These are phyloP conservation scores for Aspergillus ochraceoroseus DNA, from an alignment of 2,329 filamentous ascomycete species.

Conservation along the genomic window DNA sequence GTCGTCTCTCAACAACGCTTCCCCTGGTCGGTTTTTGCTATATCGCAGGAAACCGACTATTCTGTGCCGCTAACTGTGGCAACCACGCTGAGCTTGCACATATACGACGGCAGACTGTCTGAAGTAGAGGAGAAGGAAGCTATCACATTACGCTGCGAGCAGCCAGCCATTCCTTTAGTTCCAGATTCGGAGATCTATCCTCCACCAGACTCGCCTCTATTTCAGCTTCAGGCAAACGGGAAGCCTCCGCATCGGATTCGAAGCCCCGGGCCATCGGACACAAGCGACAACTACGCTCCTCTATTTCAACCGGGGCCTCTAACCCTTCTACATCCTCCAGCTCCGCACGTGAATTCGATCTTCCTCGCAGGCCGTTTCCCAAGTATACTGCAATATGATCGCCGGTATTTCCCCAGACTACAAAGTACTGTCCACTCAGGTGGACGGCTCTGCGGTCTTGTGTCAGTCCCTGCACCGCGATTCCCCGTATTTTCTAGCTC, in stretches of 20 bases:
- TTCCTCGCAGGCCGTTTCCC: slow-evolving; percentile 86
- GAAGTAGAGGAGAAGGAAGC: slow-evolving; percentile 34
- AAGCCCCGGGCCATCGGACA: slow-evolving; percentile 32
- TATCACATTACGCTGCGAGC: slow-evolving; percentile 35
- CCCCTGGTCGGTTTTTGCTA: slow-evolving; percentile 74
- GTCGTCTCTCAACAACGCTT: slow-evolving; percentile 66
- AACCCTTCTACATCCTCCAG: slow-evolving; percentile 72
- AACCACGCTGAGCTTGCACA: slow-evolving; percentile 72
- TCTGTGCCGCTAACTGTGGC: slow-evolving; percentile 74
- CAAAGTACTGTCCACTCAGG: slow-evolving; percentile 78
- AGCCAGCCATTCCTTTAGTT: slow-evolving; percentile 23
- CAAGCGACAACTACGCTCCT: slow-evolving; percentile 56
- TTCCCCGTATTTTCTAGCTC: slow-evolving; percentile 44
- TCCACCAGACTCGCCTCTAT: slow-evolving; percentile 30
- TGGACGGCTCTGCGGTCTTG: slow-evolving; percentile 67
- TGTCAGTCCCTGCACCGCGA: slow-evolving; percentile 55
- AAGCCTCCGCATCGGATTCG: slow-evolving; percentile 37
- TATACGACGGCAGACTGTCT: slow-evolving; percentile 66
- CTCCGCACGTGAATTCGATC: slow-evolving; percentile 65
- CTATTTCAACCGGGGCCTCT: slow-evolving; percentile 76
- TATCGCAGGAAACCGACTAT: slow-evolving; percentile 64
- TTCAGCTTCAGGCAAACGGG: slow-evolving; percentile 33
- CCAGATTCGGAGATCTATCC: slow-evolving; percentile 31
- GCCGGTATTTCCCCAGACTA: slow-evolving; percentile 74
- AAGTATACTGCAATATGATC: slow-evolving; percentile 82